phyloP scores from a whole-genome alignment of 345 rosid species.

The Salix koriyanagi region DNA sequence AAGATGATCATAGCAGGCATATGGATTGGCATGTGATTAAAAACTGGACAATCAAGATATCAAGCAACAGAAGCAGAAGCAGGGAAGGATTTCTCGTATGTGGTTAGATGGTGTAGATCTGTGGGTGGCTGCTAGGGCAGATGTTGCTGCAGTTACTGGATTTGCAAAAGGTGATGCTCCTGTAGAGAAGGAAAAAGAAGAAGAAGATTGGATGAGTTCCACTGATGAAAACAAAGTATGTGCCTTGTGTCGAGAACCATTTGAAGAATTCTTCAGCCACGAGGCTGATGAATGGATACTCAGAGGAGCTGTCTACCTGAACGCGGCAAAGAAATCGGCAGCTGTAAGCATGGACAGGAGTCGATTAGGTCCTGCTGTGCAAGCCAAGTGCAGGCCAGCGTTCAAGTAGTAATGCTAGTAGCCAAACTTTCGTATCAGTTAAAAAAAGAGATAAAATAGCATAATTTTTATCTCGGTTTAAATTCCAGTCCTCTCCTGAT shows the following conservation, averaged over 20 bases:
- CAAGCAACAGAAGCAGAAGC: neutral
- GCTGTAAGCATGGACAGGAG: neutral
- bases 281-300: slow-evolving; percentile 50
- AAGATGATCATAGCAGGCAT: slow-evolving; percentile 36
- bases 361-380: neutral
- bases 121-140: slow-evolving; percentile 15
- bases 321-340: neutral
- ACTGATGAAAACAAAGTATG: slow-evolving; percentile 31
- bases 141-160: neutral
- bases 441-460: too few relatives aligned
- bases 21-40: slow-evolving; percentile 48
- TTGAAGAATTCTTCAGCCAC: slow-evolving; percentile 45
- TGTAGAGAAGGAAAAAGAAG: neutral
- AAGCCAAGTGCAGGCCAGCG: neutral
- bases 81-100: neutral
- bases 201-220: slow-evolving; percentile 11
- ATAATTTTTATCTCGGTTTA: too few relatives aligned
- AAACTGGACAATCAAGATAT: slow-evolving; percentile 19
- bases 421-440: neutral
- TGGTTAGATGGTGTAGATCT: slow-evolving; percentile 17
- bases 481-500: too few relatives aligned
- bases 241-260: slow-evolving; percentile 31
- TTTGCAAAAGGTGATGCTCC: neutral
- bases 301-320: slow-evolving; percentile 34
- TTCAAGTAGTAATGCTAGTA: neutral